Evolutionary conservation across 495 filamentous ascomycete species (phyloP), one percentile per base, ranked within the genome.

Genomic region (Talaromyces proteolyticus): DNA sequence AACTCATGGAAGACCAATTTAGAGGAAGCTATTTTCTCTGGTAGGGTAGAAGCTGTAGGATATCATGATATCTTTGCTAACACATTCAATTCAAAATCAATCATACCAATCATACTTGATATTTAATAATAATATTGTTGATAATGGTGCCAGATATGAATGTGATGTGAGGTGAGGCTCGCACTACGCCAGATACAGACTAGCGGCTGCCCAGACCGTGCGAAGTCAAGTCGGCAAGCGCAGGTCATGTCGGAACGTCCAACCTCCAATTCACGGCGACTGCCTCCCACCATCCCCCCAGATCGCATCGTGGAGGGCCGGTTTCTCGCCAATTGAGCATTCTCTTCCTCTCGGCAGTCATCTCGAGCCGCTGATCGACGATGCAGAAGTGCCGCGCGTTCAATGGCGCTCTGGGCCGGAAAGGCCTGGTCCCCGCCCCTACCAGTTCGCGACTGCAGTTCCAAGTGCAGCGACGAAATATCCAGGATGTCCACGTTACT

Each of bases 401-500:
- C 60, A 69, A 75, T 56, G 64, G 69, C 61, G 66, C 62, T 62
- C 58, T 73, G 47, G 71, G 68, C 56, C 62, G 67, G 42, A 67
- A 65, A 61, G 64, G 65, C 37, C 69, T 72, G 45, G 57, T 56
- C 61, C 69, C 71, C 53, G 53, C 64, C 59, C 68, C 69, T 43
- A 19, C 49, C 21, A 26, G 16, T 49, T 34, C 16, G 44, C 66
- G 61, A 53, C 57, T 73, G 19, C 64, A 71, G 60, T 66, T 68
- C 57, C 67, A 72, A 45, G 52, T 66, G 46, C 73, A 73, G 61
- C 69, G 76, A 66, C 75, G 81, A 55, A 68, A 64, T 58, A 67
- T 93, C 53, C 84, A 86, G 61, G 89, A 95, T 75, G 76, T 95
- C 55, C 69, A 84, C 53, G 91, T 95, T 62, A 86, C 89, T 49